phyloP scores from a whole-genome alignment of 352 stramenopile species.

The Globisporangium recalcitrans region DNA sequence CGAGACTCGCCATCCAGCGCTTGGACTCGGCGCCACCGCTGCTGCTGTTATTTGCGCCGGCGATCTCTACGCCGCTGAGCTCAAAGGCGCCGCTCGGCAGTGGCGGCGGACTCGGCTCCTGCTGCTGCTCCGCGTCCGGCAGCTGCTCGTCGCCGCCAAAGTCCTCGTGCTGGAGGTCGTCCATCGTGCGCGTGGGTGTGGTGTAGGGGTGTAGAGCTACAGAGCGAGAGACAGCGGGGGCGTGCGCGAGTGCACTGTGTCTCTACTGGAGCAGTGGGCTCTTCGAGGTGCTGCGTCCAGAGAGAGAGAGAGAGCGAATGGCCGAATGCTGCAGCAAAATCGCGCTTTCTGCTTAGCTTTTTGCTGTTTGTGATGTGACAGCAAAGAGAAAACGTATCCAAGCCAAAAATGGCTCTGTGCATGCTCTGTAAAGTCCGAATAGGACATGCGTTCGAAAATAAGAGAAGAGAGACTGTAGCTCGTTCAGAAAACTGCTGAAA shows the following conservation, averaged over 20 bases:
- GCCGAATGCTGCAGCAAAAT: not conserved
- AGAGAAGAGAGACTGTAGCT: not conserved
- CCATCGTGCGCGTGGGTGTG: constrained; percentile 10
- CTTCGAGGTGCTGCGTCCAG: no score
- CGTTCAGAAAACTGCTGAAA: no score
- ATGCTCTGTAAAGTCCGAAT: not conserved
- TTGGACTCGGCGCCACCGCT: constrained; percentile 44
- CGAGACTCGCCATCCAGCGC: constrained; percentile 64
- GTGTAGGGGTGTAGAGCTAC: not conserved
- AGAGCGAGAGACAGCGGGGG: not conserved
- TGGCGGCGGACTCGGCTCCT: not conserved
- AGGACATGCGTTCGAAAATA: not conserved
- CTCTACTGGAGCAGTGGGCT: no score
- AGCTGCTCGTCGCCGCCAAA: constrained; percentile 14
- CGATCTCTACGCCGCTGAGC: constrained; percentile 19
- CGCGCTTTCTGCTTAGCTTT: not conserved
- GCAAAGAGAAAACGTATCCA: constrained; percentile 3
- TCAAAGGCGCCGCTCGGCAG: constrained; percentile 6
- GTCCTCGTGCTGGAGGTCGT: constrained; percentile 14
- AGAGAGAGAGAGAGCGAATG: not conserved
- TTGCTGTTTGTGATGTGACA: not conserved
- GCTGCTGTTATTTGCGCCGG: not conserved
- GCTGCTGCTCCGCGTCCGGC: constrained; percentile 7
- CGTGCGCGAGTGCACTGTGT: no score
- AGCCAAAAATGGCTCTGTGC: not conserved